Evolutionary conservation across 176 grass and related monocot species (phyloP).

Genomic region (Triticum dicoccoides): DNA sequence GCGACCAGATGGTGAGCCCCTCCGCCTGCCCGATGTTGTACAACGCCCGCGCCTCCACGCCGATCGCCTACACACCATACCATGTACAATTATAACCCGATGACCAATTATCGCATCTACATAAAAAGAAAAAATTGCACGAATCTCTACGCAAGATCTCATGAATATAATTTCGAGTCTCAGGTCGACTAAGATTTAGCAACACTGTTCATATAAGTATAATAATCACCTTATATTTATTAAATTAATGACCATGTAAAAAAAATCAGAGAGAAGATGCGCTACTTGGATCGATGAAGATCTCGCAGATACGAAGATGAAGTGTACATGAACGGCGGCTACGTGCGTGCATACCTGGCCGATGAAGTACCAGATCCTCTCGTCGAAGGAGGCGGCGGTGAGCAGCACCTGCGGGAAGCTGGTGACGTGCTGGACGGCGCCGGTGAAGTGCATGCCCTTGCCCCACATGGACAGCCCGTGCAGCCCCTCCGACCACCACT

Average conservation of each 20-base stretch:
- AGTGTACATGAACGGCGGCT: neutral
- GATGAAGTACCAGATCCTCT: neutral
- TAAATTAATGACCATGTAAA: no score
- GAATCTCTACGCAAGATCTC: no score
- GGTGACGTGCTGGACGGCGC: neutral
- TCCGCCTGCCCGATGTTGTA: slow-evolving; percentile 62
- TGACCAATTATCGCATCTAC: no score
- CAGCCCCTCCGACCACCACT: slow-evolving; percentile 11
- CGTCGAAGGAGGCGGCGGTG: slow-evolving; percentile 7
- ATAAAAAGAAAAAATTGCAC: no score
- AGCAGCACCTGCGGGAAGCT: slow-evolving; percentile 18
- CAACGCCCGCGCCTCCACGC: slow-evolving; percentile 26
- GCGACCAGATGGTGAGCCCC: slow-evolving; percentile 76
- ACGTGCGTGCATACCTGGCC: neutral
- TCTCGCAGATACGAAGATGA: no score
- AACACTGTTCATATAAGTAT: no score
- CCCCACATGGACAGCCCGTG: slow-evolving; percentile 1
- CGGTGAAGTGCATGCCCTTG: neutral
- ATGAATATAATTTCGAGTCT: no score
- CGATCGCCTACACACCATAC: neutral
- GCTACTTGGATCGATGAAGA: no score
- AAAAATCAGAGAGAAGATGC: no score
- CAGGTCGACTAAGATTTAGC: no score
- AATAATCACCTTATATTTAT: no score
- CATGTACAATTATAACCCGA: no score